Percentiles rank a stretch among this genome's conserved stretches.
These are phyloP conservation scores for Lophiotrema nucula DNA, from an alignment of 495 filamentous ascomycete species.

Conservation along the genomic window DNA sequence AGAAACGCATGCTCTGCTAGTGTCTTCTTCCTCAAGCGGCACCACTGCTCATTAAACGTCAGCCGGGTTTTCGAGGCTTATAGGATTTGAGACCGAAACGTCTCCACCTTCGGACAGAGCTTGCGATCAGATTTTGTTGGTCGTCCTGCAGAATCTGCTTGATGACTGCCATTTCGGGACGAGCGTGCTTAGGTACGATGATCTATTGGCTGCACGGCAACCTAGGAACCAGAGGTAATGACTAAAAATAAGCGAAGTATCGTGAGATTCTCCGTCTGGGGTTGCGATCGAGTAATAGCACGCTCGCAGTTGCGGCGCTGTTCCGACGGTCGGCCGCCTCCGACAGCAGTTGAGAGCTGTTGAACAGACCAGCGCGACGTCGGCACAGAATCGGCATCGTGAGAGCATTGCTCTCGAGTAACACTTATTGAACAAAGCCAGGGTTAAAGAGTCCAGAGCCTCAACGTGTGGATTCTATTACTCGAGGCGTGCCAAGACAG, in stretches of 20 bases:
- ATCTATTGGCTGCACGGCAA: neutral
- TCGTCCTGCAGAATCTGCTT: constrained; percentile 1
- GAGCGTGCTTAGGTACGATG: neutral
- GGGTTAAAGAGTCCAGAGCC: constrained; percentile 10
- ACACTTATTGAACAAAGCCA: too few relatives aligned
- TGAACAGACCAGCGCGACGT: neutral
- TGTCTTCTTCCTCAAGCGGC: too few relatives aligned
- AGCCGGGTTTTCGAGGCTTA: neutral
- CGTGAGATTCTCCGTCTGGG: neutral
- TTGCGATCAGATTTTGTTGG: neutral
- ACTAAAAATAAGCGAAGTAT: constrained; percentile 13
- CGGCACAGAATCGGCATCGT: too few relatives aligned
- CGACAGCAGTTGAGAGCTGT: too few relatives aligned
- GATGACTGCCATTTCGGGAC: neutral
- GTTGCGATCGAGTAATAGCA: too few relatives aligned
- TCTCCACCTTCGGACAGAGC: neutral
- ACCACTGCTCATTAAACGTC: too few relatives aligned
- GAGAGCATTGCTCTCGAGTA: too few relatives aligned
- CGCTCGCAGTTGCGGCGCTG: too few relatives aligned
- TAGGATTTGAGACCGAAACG: too few relatives aligned
- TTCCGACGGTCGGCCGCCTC: too few relatives aligned
- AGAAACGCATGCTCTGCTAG: too few relatives aligned
- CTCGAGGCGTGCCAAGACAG: too few relatives aligned
- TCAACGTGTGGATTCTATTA: constrained; percentile 23
- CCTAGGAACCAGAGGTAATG: neutral